phyloP scores from a whole-genome alignment of 371 early-diverging fungal genomes.

The Lichtheimia ornata region DNA sequence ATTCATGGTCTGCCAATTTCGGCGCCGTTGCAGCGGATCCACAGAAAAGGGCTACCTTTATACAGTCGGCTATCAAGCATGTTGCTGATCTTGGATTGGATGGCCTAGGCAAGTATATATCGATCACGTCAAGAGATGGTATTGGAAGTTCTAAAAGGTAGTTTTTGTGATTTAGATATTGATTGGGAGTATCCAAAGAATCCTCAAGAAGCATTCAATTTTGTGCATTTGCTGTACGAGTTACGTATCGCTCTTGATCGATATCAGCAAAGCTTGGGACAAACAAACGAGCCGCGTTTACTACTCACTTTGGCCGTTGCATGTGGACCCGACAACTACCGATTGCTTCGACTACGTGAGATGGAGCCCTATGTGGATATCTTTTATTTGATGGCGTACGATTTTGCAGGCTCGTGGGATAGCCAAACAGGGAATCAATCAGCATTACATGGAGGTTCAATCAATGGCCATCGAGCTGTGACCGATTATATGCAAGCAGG shows the following conservation, averaged over 20 bases:
- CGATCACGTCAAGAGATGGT: neutral
- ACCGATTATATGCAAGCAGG: slow-evolving; percentile 65
- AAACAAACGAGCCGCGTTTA: slow-evolving; percentile 50
- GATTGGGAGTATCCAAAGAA: slow-evolving; percentile 90
- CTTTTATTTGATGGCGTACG: slow-evolving; percentile 84
- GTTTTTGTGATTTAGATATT: slow-evolving; percentile 44
- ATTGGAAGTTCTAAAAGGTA: slow-evolving; percentile 16
- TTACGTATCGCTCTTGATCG: slow-evolving; percentile 67
- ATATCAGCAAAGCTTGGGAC: slow-evolving; percentile 40
- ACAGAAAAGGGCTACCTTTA: slow-evolving; percentile 60
- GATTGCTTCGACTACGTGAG: slow-evolving; percentile 56
- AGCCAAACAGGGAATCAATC: slow-evolving; percentile 78
- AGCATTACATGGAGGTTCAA: slow-evolving; percentile 66
- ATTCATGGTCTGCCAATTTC: slow-evolving; percentile 87
- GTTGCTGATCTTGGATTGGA: slow-evolving; percentile 62
- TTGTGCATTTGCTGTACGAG: slow-evolving; percentile 73
- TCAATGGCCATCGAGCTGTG: slow-evolving; percentile 66
- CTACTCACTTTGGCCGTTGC: slow-evolving; percentile 71
- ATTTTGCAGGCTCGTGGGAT: slow-evolving; percentile 80
- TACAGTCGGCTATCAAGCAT: slow-evolving; percentile 58
- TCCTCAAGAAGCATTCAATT: slow-evolving; percentile 73
- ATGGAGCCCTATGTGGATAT: slow-evolving; percentile 70
- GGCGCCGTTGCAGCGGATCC: slow-evolving; percentile 67
- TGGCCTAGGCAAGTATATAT: slow-evolving; percentile 47
- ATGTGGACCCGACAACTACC: slow-evolving; percentile 63